Evolutionary conservation across 108 stramenopile species (phyloP), one percentile per base, ranked within the genome.

Genomic region (Pseudonitzschia delicatissima): DNA sequence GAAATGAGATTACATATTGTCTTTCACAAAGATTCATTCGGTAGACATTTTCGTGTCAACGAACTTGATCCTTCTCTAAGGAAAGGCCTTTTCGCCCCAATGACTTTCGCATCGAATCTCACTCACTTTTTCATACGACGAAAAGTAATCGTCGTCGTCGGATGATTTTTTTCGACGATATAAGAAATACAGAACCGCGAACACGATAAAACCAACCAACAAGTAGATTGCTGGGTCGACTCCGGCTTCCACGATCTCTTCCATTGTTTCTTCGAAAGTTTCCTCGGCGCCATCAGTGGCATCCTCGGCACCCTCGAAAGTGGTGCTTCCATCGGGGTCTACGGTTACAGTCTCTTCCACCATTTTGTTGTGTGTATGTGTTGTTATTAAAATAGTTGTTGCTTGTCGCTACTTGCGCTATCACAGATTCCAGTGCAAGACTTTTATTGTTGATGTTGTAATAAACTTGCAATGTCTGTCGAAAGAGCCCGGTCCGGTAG

Each of bases 111-210:
- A 48, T 18, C 27, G 1, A 53, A 53, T 3, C 55, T 9, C 26
- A 53, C 80, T 63, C 37, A 91, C 90, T 84, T 94, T 94, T 64
- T 91, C 90, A 13, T 87, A 87, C 52, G 90, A 88, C 61, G 91
- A 69, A 50, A 94, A 94, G 57, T 78, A 77, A 37, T 86, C 89
- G 40, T 84, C 82, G 12, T 80, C 82, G 13, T 84, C 80, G 11
- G 67, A 62, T 21, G 77, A 76, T 26, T 84, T 81, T 40, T 77
- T 80, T 18, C 77, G 65, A 5, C 64, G 39, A 68, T 84, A 73
- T 47, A 83, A 74, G 45, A 74, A 66, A 50, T 82, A 87, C 29
- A 81, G 32, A 27, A 73, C 23, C 26, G 83, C 67, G 17, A 76
- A 79, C 15, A 74, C 44, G 15, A 86, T 59, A 15, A 81, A 82